phyloP scores from a whole-genome alignment of 176 grass and related monocot genomes.

The Chloris gayana region DNA sequence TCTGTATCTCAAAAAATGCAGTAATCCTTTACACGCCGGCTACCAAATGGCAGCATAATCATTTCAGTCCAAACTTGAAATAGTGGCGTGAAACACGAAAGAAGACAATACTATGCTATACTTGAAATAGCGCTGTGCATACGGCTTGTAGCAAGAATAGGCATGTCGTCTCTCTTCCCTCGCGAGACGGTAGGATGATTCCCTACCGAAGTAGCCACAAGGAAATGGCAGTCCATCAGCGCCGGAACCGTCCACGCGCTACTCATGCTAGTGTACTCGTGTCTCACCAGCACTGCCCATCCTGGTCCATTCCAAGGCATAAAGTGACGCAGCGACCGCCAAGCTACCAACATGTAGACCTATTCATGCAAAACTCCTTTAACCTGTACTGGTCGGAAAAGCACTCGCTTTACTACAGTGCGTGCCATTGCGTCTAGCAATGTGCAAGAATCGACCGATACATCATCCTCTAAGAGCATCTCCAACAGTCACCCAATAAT shows the following conservation, averaged over 20 bases:
- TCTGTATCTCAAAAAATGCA: not conserved
- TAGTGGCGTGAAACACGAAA: not conserved
- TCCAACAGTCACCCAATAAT: no score
- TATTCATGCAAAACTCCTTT: no score
- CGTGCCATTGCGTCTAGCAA: constrained; percentile 29
- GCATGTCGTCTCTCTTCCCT: not conserved
- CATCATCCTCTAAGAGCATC: no score
- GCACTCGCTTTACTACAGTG: constrained; percentile 33
- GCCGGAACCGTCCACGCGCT: constrained; percentile 31
- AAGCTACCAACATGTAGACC: not conserved
- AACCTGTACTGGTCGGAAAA: not conserved
- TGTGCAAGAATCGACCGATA: not conserved
- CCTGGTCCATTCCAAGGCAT: constrained; percentile 25
- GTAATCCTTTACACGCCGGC: not conserved
- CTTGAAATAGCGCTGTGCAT: not conserved
- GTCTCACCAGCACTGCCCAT: not conserved
- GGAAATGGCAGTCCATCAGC: constrained; percentile 20
- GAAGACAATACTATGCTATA: not conserved
- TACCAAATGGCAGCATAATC: not conserved
- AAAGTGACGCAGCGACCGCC: constrained; percentile 10
- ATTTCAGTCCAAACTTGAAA: not conserved
- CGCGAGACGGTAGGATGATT: constrained; percentile 37
- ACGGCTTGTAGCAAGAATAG: constrained; percentile 20
- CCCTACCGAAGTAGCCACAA: not conserved
- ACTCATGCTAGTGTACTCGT: constrained; percentile 20